A percentile compares a stretch with the other conserved stretches of the same genome.
phyloP scores from a whole-genome alignment of 306 rosid species.

The Trifolium fragiferum region DNA sequence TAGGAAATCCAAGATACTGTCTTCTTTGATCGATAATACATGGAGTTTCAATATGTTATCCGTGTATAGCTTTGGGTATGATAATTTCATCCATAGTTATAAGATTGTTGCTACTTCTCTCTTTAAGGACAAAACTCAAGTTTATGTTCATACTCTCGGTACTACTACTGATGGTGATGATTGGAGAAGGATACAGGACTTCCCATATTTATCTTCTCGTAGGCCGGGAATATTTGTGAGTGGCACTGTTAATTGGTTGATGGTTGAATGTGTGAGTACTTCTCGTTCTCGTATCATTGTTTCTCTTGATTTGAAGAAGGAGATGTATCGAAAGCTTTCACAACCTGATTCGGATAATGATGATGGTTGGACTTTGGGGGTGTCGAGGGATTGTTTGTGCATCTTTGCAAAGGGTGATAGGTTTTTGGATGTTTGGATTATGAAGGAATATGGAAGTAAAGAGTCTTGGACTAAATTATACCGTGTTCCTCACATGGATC shows the following conservation, averaged over 20 bases:
- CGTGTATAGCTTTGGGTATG: slow-evolving; percentile 43
- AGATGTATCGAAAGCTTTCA: slow-evolving; percentile 30
- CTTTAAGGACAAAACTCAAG: background rate
- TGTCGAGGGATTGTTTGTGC: slow-evolving; percentile 37
- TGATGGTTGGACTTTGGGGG: background rate
- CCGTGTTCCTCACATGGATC: background rate
- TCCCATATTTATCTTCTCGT: background rate
- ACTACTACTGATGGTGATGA: background rate
- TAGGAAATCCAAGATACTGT: slow-evolving; percentile 24
- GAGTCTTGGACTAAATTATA: slow-evolving; percentile 48
- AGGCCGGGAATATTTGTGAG: slow-evolving; percentile 37
- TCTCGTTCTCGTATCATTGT: background rate
- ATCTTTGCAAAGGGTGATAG: background rate
- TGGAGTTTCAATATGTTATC: too few relatives aligned
- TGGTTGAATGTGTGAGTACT: background rate
- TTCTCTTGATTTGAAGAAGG: slow-evolving; percentile 48
- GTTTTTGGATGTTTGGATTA: slow-evolving; percentile 37
- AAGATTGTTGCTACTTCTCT: slow-evolving; percentile 7
- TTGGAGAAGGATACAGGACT: slow-evolving; percentile 39
- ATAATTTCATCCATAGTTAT: slow-evolving; percentile 29
- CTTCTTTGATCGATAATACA: background rate
- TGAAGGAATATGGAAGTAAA: slow-evolving; percentile 45
- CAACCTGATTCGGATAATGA: background rate
- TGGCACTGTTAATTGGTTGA: slow-evolving; percentile 46
- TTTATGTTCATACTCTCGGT: slow-evolving; percentile 36